phyloP scores from a whole-genome alignment of 495 filamentous ascomycete species.

The Venustampulla echinocandica region DNA sequence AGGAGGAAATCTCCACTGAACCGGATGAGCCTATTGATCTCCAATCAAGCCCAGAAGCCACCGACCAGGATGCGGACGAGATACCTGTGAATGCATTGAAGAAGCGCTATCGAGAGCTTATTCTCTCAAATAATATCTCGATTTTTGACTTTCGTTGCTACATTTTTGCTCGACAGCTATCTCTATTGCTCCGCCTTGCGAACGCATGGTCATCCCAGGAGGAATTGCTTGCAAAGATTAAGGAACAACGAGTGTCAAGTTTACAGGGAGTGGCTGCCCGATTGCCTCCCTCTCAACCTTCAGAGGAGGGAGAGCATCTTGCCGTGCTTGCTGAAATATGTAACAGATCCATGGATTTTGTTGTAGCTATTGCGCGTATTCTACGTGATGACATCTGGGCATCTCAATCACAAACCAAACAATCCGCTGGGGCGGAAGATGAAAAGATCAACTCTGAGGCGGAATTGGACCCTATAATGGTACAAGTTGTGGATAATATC shows the following conservation, averaged over 20 bases:
- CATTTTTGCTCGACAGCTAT: conserved; percentile 82
- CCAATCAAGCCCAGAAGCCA: conserved; percentile 28
- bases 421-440: conserved; percentile 18
- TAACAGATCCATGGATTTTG: conserved; percentile 66
- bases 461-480: conserved; percentile 25
- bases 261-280: conserved; percentile 43
- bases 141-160: conserved; percentile 94
- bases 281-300: conserved; percentile 33
- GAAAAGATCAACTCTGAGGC: conserved; percentile 1
- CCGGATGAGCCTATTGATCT: conserved; percentile 41
- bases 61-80: conserved; percentile 30
- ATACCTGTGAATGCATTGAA: conserved; percentile 63
- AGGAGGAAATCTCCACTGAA: conserved; percentile 16
- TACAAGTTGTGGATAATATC: conserved; percentile 65
- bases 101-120: conserved; percentile 85
- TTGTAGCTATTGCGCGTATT: conserved; percentile 65
- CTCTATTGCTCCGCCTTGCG: conserved; percentile 72
- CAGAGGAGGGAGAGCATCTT: conserved; percentile 64
- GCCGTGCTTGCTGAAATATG: conserved; percentile 72
- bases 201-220: conserved; percentile 53
- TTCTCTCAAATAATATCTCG: conserved; percentile 93
- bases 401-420: conserved; percentile 28
- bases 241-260: conserved; percentile 45
- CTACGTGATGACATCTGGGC: conserved; percentile 65
- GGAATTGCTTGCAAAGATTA: conserved; percentile 47